Conservation (phyloP, 1,139 yeast species). For the Wickerhamomyces sp. region DNA sequence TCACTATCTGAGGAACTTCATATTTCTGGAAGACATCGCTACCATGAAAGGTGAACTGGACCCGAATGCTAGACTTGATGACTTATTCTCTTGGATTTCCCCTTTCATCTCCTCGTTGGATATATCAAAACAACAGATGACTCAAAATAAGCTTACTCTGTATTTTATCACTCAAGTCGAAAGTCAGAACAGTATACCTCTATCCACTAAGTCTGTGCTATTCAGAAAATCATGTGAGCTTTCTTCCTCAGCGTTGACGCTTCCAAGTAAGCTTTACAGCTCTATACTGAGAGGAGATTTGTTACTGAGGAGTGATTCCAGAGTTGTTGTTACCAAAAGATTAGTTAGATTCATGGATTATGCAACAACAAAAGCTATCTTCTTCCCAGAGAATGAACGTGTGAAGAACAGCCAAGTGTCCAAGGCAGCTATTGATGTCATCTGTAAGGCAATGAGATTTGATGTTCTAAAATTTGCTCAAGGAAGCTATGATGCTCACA, state of each 20-base stretch:
- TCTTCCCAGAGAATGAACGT: conserved; percentile 28
- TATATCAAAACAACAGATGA: conserved; percentile 33
- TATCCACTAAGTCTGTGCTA: conserved; percentile 20
- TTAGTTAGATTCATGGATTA: conserved; percentile 36
- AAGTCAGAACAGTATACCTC: conserved; percentile 20
- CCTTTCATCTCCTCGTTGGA: conserved; percentile 32
- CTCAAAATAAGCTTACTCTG: conserved; percentile 37
- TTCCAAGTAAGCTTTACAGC: conserved; percentile 24
- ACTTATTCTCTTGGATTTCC: conserved; percentile 40
- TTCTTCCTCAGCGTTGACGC: conserved; percentile 24
- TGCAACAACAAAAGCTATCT: conserved; percentile 26
- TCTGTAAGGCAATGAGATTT: conserved; percentile 43
- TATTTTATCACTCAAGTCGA: conserved; percentile 31
- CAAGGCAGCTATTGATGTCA: conserved; percentile 36
- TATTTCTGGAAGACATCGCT: conserved; percentile 16
- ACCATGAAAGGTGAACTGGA: conserved; percentile 11
- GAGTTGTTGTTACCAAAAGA: conserved; percentile 35
- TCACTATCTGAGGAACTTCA: conserved; percentile 18
- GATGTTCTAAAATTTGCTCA: conserved; percentile 56
- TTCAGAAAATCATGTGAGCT: conserved; percentile 27
- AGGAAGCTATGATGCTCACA: conserved; percentile 41
- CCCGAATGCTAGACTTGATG: conserved; percentile 25
- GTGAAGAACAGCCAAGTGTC: conserved; percentile 25
- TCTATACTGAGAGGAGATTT: conserved; percentile 33
- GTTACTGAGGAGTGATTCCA: conserved; percentile 38